Evolutionary conservation across 352 stramenopile genomes (phyloP), one percentile per base, ranked within the genome.

Genomic region (Globisporangium barbulae): DNA sequence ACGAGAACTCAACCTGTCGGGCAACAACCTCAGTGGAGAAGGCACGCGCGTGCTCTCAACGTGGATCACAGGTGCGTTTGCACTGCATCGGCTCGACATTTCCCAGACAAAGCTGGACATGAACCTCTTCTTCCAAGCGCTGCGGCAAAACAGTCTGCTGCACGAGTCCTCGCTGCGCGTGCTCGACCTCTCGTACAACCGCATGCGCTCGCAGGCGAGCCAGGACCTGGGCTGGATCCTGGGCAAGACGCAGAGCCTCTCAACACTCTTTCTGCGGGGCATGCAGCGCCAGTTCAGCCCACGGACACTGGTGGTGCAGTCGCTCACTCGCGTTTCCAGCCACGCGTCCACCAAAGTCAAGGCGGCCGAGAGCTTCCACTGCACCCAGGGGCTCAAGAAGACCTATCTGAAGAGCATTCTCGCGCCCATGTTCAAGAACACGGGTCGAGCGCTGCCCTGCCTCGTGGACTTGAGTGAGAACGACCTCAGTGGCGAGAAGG

Each of bases 391-490:
- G 0, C 65, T 89, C 59, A 76, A 73, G 5, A 81, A 80, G 62
- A 53, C 61, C 8, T 81, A 85, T 42, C 25, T 93, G 41, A 60
- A 67, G 13, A 78, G 81, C 33, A 88, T 93, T 7, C 54, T 93
- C 13, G 68, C 67, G 1, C 82, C 82, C 2, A 89, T 89, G 81
- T 88, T 93, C 13, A 69, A 76, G 17, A 93, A 93, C 63, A 73
- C 68, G 2, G 68, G 71, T 15, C 68, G 82, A 9, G 57, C 61
- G 12, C 68, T 63, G 35, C 72, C 75, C 8, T 82, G 79, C 21
- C 68, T 78, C 61, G 58, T 92, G 2, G 81, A 94, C 48, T 47
- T 92, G 47, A 94, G 83, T n/a, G 85, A 92, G 58, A 94, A 94
- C 67, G 64, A 90, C 39, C 63, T 92, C 6, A 78, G 74, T 41